phyloP scores from a whole-genome alignment of 2,329 filamentous ascomycete genomes.

The Xylaria multiplex region DNA sequence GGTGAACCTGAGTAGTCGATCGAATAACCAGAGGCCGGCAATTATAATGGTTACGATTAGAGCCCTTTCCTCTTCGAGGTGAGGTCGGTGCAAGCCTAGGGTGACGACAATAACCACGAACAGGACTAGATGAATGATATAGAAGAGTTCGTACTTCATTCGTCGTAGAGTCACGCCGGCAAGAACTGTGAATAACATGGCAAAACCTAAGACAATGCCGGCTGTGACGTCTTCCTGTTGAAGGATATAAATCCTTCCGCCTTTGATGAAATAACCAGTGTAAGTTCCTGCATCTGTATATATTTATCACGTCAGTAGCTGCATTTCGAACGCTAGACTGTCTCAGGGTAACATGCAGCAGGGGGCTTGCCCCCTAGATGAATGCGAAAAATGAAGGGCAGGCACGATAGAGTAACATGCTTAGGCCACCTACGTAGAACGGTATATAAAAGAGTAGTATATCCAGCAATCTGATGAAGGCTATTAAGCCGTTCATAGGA shows the following conservation, averaged over 20 bases:
- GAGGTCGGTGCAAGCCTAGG: constrained; percentile 57
- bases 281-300: constrained; percentile 49
- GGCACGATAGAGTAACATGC: not conserved
- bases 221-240: constrained; percentile 47
- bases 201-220: constrained; percentile 52
- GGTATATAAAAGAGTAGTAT: constrained; percentile 52
- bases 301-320: constrained; percentile 4
- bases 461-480: constrained; percentile 59
- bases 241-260: constrained; percentile 41
- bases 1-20: constrained; percentile 55
- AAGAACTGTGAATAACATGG: constrained; percentile 52
- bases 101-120: constrained; percentile 55
- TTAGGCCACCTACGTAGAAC: constrained; percentile 45
- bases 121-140: constrained; percentile 55
- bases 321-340: not conserved
- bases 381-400: not conserved
- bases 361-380: not conserved
- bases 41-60: constrained; percentile 54
- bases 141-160: constrained; percentile 60
- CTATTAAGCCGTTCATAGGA: constrained; percentile 60
- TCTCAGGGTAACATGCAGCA: not conserved
- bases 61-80: constrained; percentile 49
- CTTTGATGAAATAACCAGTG: constrained; percentile 45
- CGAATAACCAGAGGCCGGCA: constrained; percentile 55
- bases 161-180: constrained; percentile 50